Evolutionary conservation across 257 asterid genomes (phyloP).

Genomic region (Solanum sitiens): DNA sequence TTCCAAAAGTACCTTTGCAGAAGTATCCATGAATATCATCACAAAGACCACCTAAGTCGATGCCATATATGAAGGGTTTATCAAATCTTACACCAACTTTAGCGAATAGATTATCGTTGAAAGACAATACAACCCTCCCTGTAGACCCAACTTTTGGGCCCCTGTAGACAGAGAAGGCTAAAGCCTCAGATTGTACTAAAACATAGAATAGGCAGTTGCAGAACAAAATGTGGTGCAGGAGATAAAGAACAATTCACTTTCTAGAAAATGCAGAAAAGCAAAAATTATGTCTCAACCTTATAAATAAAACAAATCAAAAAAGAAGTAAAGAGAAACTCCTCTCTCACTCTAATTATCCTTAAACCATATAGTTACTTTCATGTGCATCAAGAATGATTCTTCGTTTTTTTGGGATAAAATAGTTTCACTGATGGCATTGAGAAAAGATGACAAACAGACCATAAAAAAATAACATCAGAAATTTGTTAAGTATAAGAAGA

Average conservation of each 20-base stretch:
- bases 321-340: not conserved
- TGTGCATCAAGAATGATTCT: not conserved
- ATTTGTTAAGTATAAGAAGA: not conserved
- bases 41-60: slow-evolving; percentile 80
- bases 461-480: not conserved
- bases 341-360: not conserved
- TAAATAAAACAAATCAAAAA: not conserved
- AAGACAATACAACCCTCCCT: slow-evolving; percentile 68
- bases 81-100: slow-evolving; percentile 90
- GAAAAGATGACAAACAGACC: not conserved
- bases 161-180: slow-evolving; percentile 26
- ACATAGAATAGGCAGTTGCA: not conserved
- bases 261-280: not conserved
- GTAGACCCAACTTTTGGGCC: slow-evolving; percentile 71
- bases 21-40: slow-evolving; percentile 75
- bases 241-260: not conserved
- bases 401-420: not conserved
- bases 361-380: not conserved
- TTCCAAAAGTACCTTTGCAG: slow-evolving; percentile 52
- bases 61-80: slow-evolving; percentile 64
- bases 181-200: not conserved
- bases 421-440: not conserved
- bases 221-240: not conserved
- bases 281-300: not conserved
- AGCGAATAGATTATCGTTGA: slow-evolving; percentile 59